phyloP scores from a whole-genome alignment of 2,329 filamentous ascomycete genomes.

The Botryotinia globosa region DNA sequence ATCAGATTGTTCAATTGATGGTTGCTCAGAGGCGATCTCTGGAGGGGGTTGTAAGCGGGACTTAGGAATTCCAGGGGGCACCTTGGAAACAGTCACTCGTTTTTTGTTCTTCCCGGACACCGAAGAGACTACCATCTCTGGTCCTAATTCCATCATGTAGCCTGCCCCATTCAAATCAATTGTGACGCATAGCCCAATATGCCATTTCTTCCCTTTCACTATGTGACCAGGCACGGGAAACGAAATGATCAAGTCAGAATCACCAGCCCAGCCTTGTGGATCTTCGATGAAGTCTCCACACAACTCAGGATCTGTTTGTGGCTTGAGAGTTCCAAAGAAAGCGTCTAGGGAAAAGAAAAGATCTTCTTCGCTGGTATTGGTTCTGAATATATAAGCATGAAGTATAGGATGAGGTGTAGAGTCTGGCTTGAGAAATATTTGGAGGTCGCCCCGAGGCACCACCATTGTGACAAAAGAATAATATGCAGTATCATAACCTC shows the following conservation, averaged over 20 bases:
- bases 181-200: background rate
- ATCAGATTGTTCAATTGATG: background rate
- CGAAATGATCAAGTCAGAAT: background rate
- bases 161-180: background rate
- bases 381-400: background rate
- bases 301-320: background rate
- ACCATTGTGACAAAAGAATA: background rate
- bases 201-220: background rate
- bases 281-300: background rate
- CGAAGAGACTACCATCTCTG: background rate
- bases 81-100: conserved; percentile 5
- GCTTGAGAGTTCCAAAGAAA: conserved; percentile 4
- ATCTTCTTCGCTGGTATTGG: background rate
- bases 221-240: background rate
- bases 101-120: background rate
- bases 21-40: background rate
- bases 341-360: background rate
- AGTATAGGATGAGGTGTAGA: background rate
- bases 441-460: background rate
- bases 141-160: background rate
- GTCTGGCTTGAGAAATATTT: background rate
- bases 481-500: background rate
- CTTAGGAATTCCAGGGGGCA: background rate
- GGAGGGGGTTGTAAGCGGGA: background rate
- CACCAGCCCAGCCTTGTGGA: background rate